Evolutionary conservation across 1,284 basidiomycete genomes (phyloP).

Genomic region (Fomitopsis betulina): DNA sequence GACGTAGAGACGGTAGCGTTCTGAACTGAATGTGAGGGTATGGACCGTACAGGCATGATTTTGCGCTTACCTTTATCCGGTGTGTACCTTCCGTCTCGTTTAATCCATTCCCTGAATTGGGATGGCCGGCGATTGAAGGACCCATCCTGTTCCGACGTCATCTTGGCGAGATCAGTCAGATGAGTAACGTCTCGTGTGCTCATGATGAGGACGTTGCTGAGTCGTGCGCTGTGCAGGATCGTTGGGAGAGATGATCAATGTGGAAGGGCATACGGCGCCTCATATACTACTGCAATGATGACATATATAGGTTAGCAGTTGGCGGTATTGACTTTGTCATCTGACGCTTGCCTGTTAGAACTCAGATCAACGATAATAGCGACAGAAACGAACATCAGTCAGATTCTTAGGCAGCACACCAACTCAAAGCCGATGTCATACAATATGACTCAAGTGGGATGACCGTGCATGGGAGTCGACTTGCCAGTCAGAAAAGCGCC

Average conservation of each 20-base stretch:
- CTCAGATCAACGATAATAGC: no score
- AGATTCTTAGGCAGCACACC: background rate
- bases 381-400: background rate
- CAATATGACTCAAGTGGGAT: background rate
- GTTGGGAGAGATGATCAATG: background rate
- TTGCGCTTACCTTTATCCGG: constrained; percentile 66
- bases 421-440: background rate
- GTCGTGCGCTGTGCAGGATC: background rate
- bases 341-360: no score
- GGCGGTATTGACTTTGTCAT: no score
- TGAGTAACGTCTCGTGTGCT: constrained; percentile 12
- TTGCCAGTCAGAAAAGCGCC: no score
- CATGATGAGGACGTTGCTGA: constrained; percentile 2
- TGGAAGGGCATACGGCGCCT: background rate
- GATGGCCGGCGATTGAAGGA: constrained; percentile 75
- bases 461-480: background rate
- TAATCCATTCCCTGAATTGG: constrained; percentile 70
- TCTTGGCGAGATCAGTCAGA: constrained; percentile 54
- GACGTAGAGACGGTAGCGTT: background rate
- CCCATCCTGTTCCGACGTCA: constrained; percentile 56
- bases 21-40: background rate
- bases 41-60: background rate
- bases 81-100: constrained; percentile 66
- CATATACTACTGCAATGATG: background rate
- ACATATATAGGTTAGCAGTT: background rate